Evolutionary conservation across 2,329 filamentous ascomycete species (phyloP).

Genomic region (Emmonsia crescens): DNA sequence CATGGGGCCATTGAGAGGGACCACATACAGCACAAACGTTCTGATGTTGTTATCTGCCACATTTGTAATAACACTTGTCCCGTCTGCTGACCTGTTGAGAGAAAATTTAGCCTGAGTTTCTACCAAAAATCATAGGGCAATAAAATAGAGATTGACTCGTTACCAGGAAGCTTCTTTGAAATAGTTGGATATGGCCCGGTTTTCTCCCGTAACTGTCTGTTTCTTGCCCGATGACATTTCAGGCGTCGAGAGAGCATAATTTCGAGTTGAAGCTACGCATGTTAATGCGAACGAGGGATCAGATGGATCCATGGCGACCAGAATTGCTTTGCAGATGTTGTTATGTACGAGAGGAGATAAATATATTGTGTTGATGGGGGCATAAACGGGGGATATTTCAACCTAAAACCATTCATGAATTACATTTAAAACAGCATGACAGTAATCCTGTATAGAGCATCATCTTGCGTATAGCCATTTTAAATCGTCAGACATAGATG

Average conservation of each 20-base stretch:
- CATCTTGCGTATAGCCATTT: background rate
- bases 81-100: conserved; percentile 40
- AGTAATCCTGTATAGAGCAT: background rate
- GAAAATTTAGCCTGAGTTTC: background rate
- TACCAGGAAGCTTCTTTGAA: conserved; percentile 40
- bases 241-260: background rate
- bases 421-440: background rate
- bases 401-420: background rate
- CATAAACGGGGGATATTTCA: background rate
- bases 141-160: conserved; percentile 5
- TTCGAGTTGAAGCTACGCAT: conserved; percentile 9
- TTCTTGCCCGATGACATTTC: background rate
- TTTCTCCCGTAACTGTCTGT: background rate
- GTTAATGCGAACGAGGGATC: conserved; percentile 1
- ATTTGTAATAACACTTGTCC: conserved; percentile 46
- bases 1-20: background rate
- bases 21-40: conserved; percentile 43
- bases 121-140: background rate
- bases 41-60: conserved; percentile 42
- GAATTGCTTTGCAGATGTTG: background rate
- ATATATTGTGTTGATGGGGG: background rate
- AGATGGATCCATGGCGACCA: background rate
- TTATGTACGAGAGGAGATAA: background rate
- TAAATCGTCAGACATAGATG: background rate
- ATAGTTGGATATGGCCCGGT: conserved; percentile 20